Conservation (phyloP, 306 rosid genomes). For the Rubus idaeus region DNA sequence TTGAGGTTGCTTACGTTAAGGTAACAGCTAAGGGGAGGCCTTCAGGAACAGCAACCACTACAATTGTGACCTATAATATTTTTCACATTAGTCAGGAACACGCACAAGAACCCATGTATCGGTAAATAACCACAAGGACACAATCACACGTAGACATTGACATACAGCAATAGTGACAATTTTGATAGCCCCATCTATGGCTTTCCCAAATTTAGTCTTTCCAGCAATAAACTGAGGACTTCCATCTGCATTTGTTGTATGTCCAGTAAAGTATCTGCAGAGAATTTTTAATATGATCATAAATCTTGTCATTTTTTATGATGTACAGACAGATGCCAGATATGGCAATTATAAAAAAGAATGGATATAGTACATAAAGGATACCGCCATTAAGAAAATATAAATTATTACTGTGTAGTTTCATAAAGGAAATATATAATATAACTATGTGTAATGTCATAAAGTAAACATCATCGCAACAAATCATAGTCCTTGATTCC, state of each 20-base stretch:
- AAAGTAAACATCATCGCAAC: neutral
- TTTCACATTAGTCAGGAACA: slow-evolving; percentile 12
- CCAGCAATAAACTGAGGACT: slow-evolving; percentile 57
- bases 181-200: slow-evolving; percentile 84
- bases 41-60: slow-evolving; percentile 97
- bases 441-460: neutral
- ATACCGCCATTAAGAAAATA: no score
- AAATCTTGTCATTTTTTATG: neutral
- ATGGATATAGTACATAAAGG: no score
- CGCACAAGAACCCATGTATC: neutral
- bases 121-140: neutral
- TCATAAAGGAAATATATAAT: no score
- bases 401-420: neutral
- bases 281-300: slow-evolving; percentile 15
- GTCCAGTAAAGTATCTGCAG: slow-evolving; percentile 88
- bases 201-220: slow-evolving; percentile 63
- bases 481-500: neutral
- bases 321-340: neutral
- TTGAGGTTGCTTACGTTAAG: slow-evolving; percentile 65
- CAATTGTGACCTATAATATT: slow-evolving; percentile 75
- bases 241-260: slow-evolving; percentile 50
- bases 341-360: neutral
- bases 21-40: slow-evolving; percentile 96
- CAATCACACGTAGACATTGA: neutral
- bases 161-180: slow-evolving; percentile 94